Evolutionary conservation across 1,284 basidiomycete species (phyloP).

Genomic region (Tilletiopsis washingtonensis): DNA sequence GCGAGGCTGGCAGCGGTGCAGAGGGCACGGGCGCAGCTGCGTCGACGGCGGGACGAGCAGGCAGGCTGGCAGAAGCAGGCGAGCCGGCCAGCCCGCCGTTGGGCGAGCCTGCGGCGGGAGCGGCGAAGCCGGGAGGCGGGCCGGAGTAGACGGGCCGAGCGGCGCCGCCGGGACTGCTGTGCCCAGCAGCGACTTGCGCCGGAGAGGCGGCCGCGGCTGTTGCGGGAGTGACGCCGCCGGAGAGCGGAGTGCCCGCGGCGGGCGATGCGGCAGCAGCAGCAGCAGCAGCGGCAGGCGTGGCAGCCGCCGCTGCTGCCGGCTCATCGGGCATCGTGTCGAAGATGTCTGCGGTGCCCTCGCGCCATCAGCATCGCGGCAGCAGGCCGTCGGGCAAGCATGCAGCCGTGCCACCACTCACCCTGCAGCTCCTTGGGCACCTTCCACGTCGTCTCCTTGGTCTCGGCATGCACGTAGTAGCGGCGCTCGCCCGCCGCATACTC

Average conservation of each 20-base stretch:
- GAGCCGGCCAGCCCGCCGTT: no score
- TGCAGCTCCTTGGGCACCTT: constrained; percentile 37
- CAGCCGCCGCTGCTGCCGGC: no score
- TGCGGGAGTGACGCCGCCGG: not conserved
- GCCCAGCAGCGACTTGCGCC: no score
- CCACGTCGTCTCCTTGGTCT: constrained; percentile 45
- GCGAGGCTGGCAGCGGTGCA: not conserved
- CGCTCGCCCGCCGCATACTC: constrained; percentile 43
- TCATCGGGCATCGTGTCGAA: constrained; percentile 27
- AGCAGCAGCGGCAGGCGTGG: no score
- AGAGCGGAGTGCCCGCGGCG: not conserved
- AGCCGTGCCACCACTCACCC: constrained; percentile 1
- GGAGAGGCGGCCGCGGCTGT: not conserved
- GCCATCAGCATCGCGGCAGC: no score
- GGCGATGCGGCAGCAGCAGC: constrained; percentile 1
- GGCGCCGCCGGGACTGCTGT: no score
- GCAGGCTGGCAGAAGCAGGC: no score
- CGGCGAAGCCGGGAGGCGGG: no score
- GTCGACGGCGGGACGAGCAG: no score
- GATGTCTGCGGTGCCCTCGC: constrained; percentile 12
- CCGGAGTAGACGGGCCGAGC: no score
- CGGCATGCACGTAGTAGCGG: constrained; percentile 42
- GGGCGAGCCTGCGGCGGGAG: no score
- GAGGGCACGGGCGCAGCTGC: not conserved
- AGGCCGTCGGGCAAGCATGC: not conserved